Evolutionary conservation across 2,329 filamentous ascomycete species (phyloP), one percentile per base, ranked within the genome.

Genomic region (Sporothrix luriei): DNA sequence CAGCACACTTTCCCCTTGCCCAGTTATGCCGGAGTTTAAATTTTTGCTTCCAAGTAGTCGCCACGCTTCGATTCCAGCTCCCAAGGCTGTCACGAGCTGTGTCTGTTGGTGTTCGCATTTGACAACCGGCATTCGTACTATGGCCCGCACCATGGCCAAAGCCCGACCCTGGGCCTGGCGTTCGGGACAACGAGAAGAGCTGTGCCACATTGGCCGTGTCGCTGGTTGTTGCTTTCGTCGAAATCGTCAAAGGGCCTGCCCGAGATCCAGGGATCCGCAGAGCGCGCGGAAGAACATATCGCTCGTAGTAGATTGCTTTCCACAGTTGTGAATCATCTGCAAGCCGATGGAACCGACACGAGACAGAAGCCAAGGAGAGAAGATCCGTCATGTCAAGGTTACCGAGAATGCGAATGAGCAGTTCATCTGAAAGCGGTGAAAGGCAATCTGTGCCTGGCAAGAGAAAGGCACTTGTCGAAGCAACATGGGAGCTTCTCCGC

Each of bases 1-100:
- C 88, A 49, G 87, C 90, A 75, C 93, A 97, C 74, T 87, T 89
- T 0, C 94, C 95, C 72, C 85, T 87, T 1, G 91, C 87, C 95
- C 95, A 98, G 80, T 98, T 98, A 77, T 97, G 91, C 59, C 92
- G 86, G 65, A 97, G 83, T 75, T 90, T 92, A 79, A 96, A 98
- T 75, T 95, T 91, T 72, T 87, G 86, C 81, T 96, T 97, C 94
- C 94, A 97, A 76, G 95, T 87, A 26, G 90, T 83, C 9, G 86
- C 19, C 4, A 7, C 19, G 43, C n/a, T 62, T 26, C 21, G 38
- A 7, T 5, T 62, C 11, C 21, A 21, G 7, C 21, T 13, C 46
- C 21, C 26, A 5, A 26, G 26, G 9, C 19, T n/a, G 3, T 19
- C 26, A 13, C n/a, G 6, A 9, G 11, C 38, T n/a, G 57, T 2